Evolutionary conservation across 2,329 filamentous ascomycete species (phyloP).

Genomic region (Botrytis galanthina): DNA sequence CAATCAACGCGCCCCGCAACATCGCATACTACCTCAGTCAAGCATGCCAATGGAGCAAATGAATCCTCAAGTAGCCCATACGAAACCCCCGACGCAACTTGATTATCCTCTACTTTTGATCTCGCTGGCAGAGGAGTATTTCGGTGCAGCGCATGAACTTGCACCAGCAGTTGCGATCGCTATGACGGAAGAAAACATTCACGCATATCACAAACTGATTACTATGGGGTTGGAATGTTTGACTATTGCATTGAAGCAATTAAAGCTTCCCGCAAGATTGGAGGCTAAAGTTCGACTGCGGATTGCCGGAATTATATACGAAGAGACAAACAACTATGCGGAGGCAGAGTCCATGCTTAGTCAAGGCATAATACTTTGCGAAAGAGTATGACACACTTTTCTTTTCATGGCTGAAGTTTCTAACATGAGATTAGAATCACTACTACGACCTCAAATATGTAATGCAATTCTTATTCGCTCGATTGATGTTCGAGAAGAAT

Average conservation of each 20-base stretch:
- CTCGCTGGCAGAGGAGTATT: conserved; percentile 73
- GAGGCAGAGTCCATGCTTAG: conserved; percentile 70
- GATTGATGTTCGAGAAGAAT: conserved; percentile 68
- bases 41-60: conserved; percentile 15
- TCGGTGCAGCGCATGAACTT: conserved; percentile 61
- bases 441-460: conserved; percentile 70
- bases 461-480: conserved; percentile 71
- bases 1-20: conserved; percentile 9
- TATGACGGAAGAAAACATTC: conserved; percentile 50
- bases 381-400: conserved; percentile 49
- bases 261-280: conserved; percentile 58
- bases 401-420: background rate
- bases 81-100: conserved; percentile 18
- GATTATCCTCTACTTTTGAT: conserved; percentile 51
- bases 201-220: conserved; percentile 70
- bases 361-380: conserved; percentile 68
- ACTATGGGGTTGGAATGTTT: conserved; percentile 71
- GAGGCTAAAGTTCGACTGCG: conserved; percentile 69
- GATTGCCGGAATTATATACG: conserved; percentile 66
- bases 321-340: conserved; percentile 74
- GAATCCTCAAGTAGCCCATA: conserved; percentile 19
- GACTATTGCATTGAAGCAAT: conserved; percentile 64
- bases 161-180: conserved; percentile 49
- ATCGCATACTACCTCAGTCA: conserved; percentile 9
- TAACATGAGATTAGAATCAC: conserved; percentile 45